Percentiles rank a stretch among this genome's conserved stretches.
These are phyloP conservation scores for Fusarium sp. DNA, from an alignment of 2,329 filamentous ascomycete genomes.

Conservation along the genomic window DNA sequence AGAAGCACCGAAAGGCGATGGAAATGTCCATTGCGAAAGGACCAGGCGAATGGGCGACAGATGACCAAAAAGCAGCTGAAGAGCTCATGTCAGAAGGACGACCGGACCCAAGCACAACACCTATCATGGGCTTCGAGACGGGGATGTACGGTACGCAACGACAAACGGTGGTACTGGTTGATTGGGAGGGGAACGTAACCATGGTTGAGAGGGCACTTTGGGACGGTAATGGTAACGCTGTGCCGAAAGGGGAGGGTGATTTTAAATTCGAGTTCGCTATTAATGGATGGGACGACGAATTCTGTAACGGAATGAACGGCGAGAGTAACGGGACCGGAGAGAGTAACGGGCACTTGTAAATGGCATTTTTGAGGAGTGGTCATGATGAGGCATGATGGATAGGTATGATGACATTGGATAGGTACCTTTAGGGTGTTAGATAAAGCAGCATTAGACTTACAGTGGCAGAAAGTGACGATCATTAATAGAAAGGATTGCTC, in stretches of 20 bases:
- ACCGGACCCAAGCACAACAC: slow-evolving; percentile 53
- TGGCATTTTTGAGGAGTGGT: not conserved
- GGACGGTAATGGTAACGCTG: slow-evolving; percentile 67
- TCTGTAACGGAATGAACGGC: not conserved
- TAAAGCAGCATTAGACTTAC: not conserved
- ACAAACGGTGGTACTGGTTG: slow-evolving; percentile 72
- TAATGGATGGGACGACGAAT: slow-evolving; percentile 61
- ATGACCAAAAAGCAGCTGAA: slow-evolving; percentile 55
- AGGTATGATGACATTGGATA: not conserved
- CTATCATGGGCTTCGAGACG: slow-evolving; percentile 62
- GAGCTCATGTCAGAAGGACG: slow-evolving; percentile 53
- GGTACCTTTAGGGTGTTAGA: not conserved
- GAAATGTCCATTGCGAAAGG: slow-evolving; percentile 56
- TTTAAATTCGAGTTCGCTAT: slow-evolving; percentile 68
- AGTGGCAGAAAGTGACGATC: slow-evolving; percentile 6
- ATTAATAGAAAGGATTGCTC: slow-evolving; percentile 6
- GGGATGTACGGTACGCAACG: slow-evolving; percentile 75
- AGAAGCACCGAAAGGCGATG: slow-evolving; percentile 60
- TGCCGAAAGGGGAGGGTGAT: slow-evolving; percentile 67
- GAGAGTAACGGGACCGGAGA: slow-evolving; percentile 4
- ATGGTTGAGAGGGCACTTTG: slow-evolving; percentile 71
- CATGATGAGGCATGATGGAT: not conserved
- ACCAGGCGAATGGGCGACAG: slow-evolving; percentile 54
- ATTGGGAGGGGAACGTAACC: slow-evolving; percentile 71
- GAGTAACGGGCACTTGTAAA: slow-evolving; percentile 11